Base-by-base conservation (phyloP, 2,329 filamentous ascomycete species). In the Coleophoma crateriformis region DNA sequence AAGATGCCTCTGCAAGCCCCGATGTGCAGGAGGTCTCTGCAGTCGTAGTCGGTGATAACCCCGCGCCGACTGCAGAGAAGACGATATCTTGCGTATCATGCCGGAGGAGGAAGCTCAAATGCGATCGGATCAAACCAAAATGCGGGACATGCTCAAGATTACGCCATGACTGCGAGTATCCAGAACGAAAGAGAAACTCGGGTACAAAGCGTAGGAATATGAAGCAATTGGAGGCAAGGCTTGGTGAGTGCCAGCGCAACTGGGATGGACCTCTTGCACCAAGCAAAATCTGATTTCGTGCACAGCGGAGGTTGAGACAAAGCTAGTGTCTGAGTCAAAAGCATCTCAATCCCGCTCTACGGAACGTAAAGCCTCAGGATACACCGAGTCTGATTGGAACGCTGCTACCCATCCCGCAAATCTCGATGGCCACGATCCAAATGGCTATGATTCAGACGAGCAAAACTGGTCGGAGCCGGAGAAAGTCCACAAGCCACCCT, bases 21-120 rank as follows among this genome's bases (percentile, higher is more conserved):
- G 41, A 44, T 13, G 20, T 32, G 19, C 41, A 32, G n/a, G 15
- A n/a, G 2, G 33, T 3, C 41, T n/a, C 41, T n/a, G 12, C 41
- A 8, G 13, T 27, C 8, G 17, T 27, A 4, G 10, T 20, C 2
- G 11, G 15, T 12, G 27, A 27, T 5, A 44, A 44, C n/a, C 41
- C 22, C 12, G n/a, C 41, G 12, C 19, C 20, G 11, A 22, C 41
- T n/a, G 12, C 7, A 5, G 41, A 44, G 17, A 47, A 47, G 11
- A 47, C 34, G 8, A 32, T 47, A 8, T 48, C 91, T 33, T 96
- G 92, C 67, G 87, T 95, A 64, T 82, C 96, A 53, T 97, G 91
- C 65, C 78, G 91, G 59, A 90, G 90, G 69, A 79, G 90, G 64
- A 96, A 96, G 70, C 73, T 96, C 71, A 74, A 75, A 64, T 85